Conservation (phyloP, 441 rosid species). For the Populus hybrid region DNA sequence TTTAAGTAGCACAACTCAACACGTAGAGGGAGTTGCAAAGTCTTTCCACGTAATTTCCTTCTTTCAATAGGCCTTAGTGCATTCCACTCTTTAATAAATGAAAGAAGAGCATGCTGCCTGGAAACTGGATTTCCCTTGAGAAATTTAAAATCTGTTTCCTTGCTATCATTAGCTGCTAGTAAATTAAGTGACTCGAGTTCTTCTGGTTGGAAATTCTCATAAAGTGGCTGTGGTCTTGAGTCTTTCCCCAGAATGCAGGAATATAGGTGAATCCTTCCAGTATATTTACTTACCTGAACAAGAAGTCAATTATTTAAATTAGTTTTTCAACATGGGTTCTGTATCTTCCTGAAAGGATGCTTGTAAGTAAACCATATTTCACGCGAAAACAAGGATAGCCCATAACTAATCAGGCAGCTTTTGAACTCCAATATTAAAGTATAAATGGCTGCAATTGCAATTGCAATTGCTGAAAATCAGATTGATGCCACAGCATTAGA, state of each 20-base stretch:
- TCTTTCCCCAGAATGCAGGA: conserved; percentile 69
- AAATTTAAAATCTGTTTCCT: conserved; percentile 31
- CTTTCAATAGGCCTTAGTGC: conserved; percentile 73
- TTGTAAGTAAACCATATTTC: background rate
- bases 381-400: background rate
- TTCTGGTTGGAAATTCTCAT: conserved; percentile 76
- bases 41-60: conserved; percentile 78
- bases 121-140: conserved; percentile 36
- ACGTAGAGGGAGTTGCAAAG: conserved; percentile 83
- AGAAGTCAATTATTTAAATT: conserved; percentile 11
- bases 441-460: background rate
- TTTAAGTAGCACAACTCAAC: conserved; percentile 84
- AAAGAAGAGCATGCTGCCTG: conserved; percentile 52
- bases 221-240: conserved; percentile 78
- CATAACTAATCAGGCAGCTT: background rate
- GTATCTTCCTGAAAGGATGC: background rate
- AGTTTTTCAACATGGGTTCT: background rate
- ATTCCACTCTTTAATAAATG: conserved; percentile 70
- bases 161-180: conserved; percentile 21
- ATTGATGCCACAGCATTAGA: background rate
- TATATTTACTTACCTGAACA: conserved; percentile 82
- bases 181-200: conserved; percentile 55
- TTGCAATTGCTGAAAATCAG: background rate
- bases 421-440: background rate
- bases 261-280: conserved; percentile 91